phyloP scores from a whole-genome alignment of 257 asterid species.

The Mentha longifolia region DNA sequence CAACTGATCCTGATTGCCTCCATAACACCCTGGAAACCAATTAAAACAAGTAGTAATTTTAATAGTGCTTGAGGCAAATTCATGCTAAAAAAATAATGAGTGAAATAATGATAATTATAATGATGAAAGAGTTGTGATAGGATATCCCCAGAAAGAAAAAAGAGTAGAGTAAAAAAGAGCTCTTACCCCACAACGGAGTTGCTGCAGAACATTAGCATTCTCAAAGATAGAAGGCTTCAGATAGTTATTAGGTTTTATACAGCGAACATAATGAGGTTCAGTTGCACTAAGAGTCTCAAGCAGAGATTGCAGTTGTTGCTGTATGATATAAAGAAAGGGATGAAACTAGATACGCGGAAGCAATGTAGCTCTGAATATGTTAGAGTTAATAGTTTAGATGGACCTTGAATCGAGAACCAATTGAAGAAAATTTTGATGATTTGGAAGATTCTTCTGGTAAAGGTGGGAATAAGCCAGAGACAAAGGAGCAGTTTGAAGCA shows the following conservation, averaged over 20 bases:
- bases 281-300: constrained; percentile 85
- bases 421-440: constrained; percentile 85
- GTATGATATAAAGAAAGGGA: constrained; percentile 36
- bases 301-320: constrained; percentile 92
- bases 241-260: constrained; percentile 86
- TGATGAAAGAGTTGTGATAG: constrained; percentile 3
- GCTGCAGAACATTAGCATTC: constrained; percentile 78
- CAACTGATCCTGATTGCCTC: constrained; percentile 98
- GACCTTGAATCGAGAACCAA: constrained; percentile 90
- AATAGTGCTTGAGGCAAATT: constrained; percentile 23
- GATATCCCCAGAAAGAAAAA: not conserved
- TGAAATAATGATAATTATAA: constrained; percentile 4
- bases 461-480: constrained; percentile 77
- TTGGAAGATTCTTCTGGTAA: constrained; percentile 83
- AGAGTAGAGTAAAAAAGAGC: not conserved
- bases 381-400: constrained; percentile 28
- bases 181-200: constrained; percentile 94
- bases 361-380: constrained; percentile 17
- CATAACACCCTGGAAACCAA: constrained; percentile 75
- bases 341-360: constrained; percentile 31
- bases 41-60: constrained; percentile 19
- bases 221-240: constrained; percentile 85
- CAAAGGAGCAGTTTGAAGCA: constrained; percentile 77
- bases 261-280: constrained; percentile 88
- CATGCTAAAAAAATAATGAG: constrained; percentile 4